These are phyloP conservation scores for Strigomonas culicis DNA, from an alignment of 208 protist genomes.

Conservation along the genomic window DNA sequence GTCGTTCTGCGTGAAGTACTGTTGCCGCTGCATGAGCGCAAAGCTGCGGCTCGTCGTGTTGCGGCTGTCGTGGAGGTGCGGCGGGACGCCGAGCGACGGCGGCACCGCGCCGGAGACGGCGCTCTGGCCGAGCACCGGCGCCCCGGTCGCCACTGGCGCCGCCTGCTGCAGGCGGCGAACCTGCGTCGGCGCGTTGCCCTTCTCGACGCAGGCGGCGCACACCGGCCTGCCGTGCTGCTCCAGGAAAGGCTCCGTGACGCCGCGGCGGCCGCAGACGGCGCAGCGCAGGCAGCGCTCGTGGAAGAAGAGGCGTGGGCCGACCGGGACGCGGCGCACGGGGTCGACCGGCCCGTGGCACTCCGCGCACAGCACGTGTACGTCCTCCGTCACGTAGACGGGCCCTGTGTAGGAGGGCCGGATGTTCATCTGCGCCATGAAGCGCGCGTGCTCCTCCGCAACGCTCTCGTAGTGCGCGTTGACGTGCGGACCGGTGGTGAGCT, in stretches of 20 bases:
- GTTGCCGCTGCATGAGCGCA: constrained; percentile 72
- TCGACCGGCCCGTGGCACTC: constrained; percentile 67
- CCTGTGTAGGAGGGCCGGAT: constrained; percentile 47
- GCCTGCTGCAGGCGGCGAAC: not conserved
- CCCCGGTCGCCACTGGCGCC: not conserved
- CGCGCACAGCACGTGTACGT: constrained; percentile 58
- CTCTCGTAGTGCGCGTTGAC: constrained; percentile 47
- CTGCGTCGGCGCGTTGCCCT: constrained; percentile 16
- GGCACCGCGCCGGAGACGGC: constrained; percentile 39
- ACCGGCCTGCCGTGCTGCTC: constrained; percentile 15
- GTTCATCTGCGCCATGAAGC: constrained; percentile 42
- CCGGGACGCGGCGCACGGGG: constrained; percentile 68
- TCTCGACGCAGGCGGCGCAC: constrained; percentile 18
- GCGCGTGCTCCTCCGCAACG: constrained; percentile 47
- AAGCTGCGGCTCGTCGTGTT: constrained; percentile 52
- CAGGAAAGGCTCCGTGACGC: constrained; percentile 46
- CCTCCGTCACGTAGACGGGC: constrained; percentile 70
- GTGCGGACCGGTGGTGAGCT: constrained; percentile 22
- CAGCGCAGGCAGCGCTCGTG: constrained; percentile 67
- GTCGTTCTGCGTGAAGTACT: constrained; percentile 88
- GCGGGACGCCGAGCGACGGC: constrained; percentile 39
- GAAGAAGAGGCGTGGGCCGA: constrained; percentile 65
- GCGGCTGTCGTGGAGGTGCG: constrained; percentile 35
- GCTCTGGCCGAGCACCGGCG: constrained; percentile 28
- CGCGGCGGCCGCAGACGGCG: constrained; percentile 42